phyloP scores from a whole-genome alignment of 306 rosid species.

The Rosa lucieae region DNA sequence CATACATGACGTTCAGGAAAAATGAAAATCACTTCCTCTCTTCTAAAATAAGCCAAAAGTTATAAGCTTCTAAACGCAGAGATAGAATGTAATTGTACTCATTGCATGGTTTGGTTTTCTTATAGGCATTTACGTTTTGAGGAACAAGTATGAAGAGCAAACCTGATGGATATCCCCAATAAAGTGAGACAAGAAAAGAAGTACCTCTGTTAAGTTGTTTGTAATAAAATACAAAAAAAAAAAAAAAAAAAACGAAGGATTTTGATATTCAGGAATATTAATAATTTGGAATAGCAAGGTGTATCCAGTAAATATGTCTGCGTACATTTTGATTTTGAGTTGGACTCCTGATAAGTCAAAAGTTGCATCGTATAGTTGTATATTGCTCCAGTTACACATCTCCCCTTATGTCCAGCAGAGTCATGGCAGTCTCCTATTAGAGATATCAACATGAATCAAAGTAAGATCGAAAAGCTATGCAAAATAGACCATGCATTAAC shows the following conservation, averaged over 20 bases:
- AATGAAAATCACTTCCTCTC: not conserved
- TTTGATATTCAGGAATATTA: not conserved
- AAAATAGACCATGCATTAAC: not conserved
- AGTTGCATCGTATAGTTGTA: constrained; percentile 86
- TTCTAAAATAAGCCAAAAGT: constrained; percentile 8
- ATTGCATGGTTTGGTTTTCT: constrained; percentile 8
- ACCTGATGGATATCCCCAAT: constrained; percentile 98
- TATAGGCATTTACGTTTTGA: constrained; percentile 7
- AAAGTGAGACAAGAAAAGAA: constrained; percentile 86
- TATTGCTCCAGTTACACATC: constrained; percentile 87
- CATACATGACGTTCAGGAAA: constrained; percentile 21
- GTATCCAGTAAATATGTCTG: constrained; percentile 1
- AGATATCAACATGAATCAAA: not conserved
- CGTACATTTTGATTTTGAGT: constrained; percentile 49
- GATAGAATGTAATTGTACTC: not conserved
- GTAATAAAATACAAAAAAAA: constrained; percentile 25
- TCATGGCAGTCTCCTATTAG: constrained; percentile 90
- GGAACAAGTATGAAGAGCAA: constrained; percentile 36
- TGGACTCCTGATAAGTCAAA: constrained; percentile 39
- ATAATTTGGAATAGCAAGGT: constrained; percentile 1
- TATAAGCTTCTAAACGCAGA: not conserved
- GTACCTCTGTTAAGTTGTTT: constrained; percentile 96
- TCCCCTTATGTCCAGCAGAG: constrained; percentile 53
- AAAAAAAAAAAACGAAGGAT: no score
- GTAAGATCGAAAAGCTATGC: not conserved